A percentile compares a stretch with the other conserved stretches of the same genome.
Evolutionary conservation across 345 rosid genomes (phyloP).

Genomic region (Theobroma cacao): DNA sequence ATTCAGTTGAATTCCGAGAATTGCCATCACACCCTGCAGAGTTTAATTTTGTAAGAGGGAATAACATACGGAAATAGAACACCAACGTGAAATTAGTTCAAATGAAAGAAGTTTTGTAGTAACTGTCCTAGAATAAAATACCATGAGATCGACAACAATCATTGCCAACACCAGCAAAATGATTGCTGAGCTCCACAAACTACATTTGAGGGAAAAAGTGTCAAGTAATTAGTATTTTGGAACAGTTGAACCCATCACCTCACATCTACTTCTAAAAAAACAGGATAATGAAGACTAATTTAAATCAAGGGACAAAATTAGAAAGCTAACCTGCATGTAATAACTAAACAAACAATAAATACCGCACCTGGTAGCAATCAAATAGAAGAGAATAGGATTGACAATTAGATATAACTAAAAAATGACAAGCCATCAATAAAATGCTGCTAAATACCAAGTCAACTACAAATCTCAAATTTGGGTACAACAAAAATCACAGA

Average conservation of each 20-base stretch:
- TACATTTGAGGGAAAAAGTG: conserved; percentile 29
- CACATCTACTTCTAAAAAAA: neutral
- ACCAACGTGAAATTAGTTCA: neutral
- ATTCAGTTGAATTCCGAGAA: conserved; percentile 82
- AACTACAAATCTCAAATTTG: neutral
- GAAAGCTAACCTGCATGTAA: conserved; percentile 80
- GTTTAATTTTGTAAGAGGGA: conserved; percentile 24
- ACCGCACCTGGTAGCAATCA: conserved; percentile 64
- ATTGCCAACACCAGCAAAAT: conserved; percentile 82
- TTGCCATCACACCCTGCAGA: conserved; percentile 95
- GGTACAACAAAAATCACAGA: neutral
- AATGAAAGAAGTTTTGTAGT: neutral
- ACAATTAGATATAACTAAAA: conserved; percentile 1
- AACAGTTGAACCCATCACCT: neutral
- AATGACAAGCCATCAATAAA: neutral
- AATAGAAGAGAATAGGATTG: neutral
- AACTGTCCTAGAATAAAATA: conserved; percentile 21
- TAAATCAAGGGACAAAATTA: neutral
- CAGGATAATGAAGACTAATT: neutral
- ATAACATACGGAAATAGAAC: neutral
- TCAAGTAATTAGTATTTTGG: neutral
- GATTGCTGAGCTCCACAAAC: conserved; percentile 91
- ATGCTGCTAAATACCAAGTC: neutral
- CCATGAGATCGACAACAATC: conserved; percentile 91
- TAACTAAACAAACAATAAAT: conserved; percentile 78